Evolutionary conservation across 2,329 filamentous ascomycete genomes (phyloP), one percentile per base, ranked within the genome.

Genomic region (Penicillium thymicola): DNA sequence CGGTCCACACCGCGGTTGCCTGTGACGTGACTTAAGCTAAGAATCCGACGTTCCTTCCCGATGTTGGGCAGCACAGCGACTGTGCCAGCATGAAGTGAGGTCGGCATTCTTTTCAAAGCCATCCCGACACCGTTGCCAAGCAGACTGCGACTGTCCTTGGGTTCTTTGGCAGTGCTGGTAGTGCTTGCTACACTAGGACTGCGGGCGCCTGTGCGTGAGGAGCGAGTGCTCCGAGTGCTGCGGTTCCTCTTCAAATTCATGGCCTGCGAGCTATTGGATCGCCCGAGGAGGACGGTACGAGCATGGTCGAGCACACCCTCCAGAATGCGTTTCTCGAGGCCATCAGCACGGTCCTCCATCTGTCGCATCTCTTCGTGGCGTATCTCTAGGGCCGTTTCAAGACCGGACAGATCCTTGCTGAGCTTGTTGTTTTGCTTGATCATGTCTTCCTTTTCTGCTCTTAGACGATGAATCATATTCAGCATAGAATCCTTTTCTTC

Each of bases 301-400:
- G 93, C 97, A 72, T 97, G 93, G 66, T 97, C 92, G 77, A 99
- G 95, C 60, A 97, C 90, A 27, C 93, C 92, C 63, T 97, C 93
- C 32, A 99, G 79, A 64, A 99, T 96, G 27, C 94, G 87, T 51
- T 92, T 89, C 76, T 99, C 94, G 25, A 99, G 81, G 4, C 86
- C 85, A 72, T 97, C 92, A 3, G 93, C 94, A 60, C 93, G 89
- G 11, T 83, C 80, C 72, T 97, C 93, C 89, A 99, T 97, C 27
- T 89, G 83, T 44, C 90, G 86, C 57, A 99, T 85, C 76, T 97
- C 94, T 65, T 97, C 93, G 43, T 90, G 89, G 53, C 94, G 89
- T 55, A 97, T 87, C 18, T 88, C 85, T 30, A 97, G 82, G 0
- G 94, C 93, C 9, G 91, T 97, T 71, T 97, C 91, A 2, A 99